Evolutionary conservation across 2,329 filamentous ascomycete genomes (phyloP), one percentile per base, ranked within the genome.

Genomic region (Penicillium capsulatum): DNA sequence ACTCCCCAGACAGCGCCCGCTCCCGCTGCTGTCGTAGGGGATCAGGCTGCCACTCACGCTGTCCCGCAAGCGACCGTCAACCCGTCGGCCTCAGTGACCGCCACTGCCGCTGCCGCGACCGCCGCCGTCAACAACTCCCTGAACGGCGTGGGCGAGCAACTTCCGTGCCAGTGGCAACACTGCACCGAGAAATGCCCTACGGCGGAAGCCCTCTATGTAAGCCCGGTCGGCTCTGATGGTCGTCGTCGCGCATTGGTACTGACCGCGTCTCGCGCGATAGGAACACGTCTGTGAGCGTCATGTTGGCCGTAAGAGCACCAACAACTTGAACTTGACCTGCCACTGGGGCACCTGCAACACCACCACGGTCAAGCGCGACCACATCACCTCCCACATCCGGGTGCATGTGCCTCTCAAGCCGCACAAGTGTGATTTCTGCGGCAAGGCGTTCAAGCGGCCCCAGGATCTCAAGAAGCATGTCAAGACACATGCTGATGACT

Each of bases 391-490:
- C 35, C 92, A 98, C 69, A 96, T 98, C 58, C 87, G 92, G 51
- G 92, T 97, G 38, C 92, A 98, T 66, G 91, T 98, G n/a, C 92
- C 92, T 1, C 75, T 98, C 46, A 98, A 98, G 77, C 92, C 92
- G 53, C 92, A 98, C 74, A 97, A 96, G 71, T 98, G 92, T 68
- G 90, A 96, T 64, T 94, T 96, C 70, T 98, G 92, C 63, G 88
- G 88, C 63, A 98, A 98, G 75, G 90, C 90, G 1, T 98, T 98
- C 78, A 98, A 98, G 80, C 86, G 92, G 22, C 92, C 92, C 2
- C 92, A 98, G 72, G 92, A 98, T 73, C 68, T 98, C 58, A 97
- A 98, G 81, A 98, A 98, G 75, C 92, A 98, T 66, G 89, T 97
- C 68, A 98, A 97, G 81, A 97, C 91, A 3, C 91, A 97, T 63